These are phyloP conservation scores for Gelatoporia subvermispora DNA, from an alignment of 768 basidiomycete genomes.

Conservation along the genomic window DNA sequence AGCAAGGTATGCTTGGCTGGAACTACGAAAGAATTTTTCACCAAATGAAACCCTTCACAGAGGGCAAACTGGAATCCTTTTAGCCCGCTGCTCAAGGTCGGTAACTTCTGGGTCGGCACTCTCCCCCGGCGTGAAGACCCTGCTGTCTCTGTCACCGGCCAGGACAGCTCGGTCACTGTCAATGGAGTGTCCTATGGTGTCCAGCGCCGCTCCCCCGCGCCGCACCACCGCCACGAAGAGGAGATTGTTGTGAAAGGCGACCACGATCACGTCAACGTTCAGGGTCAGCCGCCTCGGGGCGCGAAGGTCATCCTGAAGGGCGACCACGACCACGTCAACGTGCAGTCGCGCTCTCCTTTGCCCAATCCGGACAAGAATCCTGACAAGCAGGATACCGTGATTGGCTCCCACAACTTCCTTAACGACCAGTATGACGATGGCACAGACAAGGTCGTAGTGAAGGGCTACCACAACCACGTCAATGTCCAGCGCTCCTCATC, in stretches of 20 bases:
- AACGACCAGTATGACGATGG: constrained; percentile 12
- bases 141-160: constrained; percentile 11
- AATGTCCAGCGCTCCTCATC: constrained; percentile 12
- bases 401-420: too few relatives aligned
- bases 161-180: constrained; percentile 20
- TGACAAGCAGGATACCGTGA: too few relatives aligned
- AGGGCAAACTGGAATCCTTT: too few relatives aligned
- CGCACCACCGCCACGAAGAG: constrained; percentile 11
- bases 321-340: constrained; percentile 13
- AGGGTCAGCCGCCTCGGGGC: constrained; percentile 1
- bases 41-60: too few relatives aligned
- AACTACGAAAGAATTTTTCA: too few relatives aligned
- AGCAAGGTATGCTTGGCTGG: too few relatives aligned
- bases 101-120: neutral
- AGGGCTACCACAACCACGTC: constrained; percentile 24
- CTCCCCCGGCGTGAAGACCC: constrained; percentile 8
- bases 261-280: constrained; percentile 15
- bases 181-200: constrained; percentile 6
- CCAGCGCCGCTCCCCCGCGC: constrained; percentile 3
- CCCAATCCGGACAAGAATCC: too few relatives aligned
- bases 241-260: constrained; percentile 16
- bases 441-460: constrained; percentile 18
- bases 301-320: constrained; percentile 11
- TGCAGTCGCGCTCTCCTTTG: constrained; percentile 6
- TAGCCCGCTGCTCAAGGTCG: too few relatives aligned